phyloP scores from a whole-genome alignment of 371 early-diverging fungal species.

The Mucor irregularis region DNA sequence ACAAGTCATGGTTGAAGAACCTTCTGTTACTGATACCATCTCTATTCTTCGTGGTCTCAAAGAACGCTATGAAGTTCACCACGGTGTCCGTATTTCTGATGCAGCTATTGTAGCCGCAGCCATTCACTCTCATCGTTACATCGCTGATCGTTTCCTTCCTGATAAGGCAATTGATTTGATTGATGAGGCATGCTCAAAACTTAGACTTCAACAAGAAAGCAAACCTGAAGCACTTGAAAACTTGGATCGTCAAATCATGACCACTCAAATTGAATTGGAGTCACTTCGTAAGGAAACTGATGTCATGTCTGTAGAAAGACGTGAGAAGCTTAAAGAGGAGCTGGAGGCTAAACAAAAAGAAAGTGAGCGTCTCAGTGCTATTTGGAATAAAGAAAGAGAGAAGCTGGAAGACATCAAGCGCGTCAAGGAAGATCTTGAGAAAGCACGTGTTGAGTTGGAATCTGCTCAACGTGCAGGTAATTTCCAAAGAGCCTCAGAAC shows the following conservation, averaged over 20 bases:
- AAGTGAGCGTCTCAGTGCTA: conserved; percentile 54
- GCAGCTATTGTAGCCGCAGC: conserved; percentile 83
- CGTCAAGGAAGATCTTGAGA: conserved; percentile 72
- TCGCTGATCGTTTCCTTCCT: conserved; percentile 62
- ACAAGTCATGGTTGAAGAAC: conserved; percentile 72
- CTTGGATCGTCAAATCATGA: conserved; percentile 74
- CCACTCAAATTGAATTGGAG: conserved; percentile 75
- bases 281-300: conserved; percentile 77
- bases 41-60: conserved; percentile 83
- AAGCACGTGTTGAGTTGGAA: conserved; percentile 79
- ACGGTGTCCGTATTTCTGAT: conserved; percentile 86
- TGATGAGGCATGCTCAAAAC: conserved; percentile 87
- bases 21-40: conserved; percentile 78
- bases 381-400: conserved; percentile 76
- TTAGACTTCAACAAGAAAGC: conserved; percentile 80
- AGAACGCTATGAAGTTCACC: conserved; percentile 85
- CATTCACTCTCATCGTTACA: conserved; percentile 76
- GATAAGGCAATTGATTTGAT: conserved; percentile 86
- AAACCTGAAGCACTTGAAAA: conserved; percentile 80
- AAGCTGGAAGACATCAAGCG: conserved; percentile 73
- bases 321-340: conserved; percentile 64
- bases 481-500: conserved; percentile 73
- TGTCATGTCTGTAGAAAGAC: conserved; percentile 67
- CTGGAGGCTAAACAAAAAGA: conserved; percentile 68
- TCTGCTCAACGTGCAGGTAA: conserved; percentile 71